phyloP scores from a whole-genome alignment of 305 asterid species.

The Lippia alba region DNA sequence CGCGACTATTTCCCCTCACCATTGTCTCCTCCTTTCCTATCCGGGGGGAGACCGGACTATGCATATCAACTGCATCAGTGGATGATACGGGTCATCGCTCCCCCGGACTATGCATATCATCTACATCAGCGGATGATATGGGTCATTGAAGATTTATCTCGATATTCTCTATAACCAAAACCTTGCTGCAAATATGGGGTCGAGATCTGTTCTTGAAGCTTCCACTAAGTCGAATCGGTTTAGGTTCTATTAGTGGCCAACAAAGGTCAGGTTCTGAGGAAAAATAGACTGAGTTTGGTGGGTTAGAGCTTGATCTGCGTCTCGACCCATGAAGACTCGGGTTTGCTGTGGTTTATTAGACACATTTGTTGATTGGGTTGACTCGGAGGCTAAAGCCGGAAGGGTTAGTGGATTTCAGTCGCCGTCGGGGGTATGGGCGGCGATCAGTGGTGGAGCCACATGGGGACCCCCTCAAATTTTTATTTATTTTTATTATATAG shows the following conservation, averaged over 20 bases:
- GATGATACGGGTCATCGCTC: constrained; percentile 76
- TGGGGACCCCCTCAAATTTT: no score
- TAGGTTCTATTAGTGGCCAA: constrained; percentile 57
- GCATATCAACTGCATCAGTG: constrained; percentile 69
- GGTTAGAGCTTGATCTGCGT: constrained; percentile 67
- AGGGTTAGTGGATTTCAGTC: constrained; percentile 76
- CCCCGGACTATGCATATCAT: constrained; percentile 45
- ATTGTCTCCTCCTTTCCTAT: constrained; percentile 34
- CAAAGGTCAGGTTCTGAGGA: constrained; percentile 58
- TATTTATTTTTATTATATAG: no score
- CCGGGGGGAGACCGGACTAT: constrained; percentile 27
- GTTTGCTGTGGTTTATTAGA: constrained; percentile 79
- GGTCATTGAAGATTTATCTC: constrained; percentile 58
- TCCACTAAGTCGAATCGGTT: constrained; percentile 44
- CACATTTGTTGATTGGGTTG: constrained; percentile 56
- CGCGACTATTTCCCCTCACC: constrained; percentile 70
- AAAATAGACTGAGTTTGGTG: constrained; percentile 69
- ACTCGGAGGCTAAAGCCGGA: constrained; percentile 71
- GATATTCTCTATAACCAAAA: constrained; percentile 44
- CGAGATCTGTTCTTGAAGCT: constrained; percentile 48
- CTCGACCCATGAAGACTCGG: constrained; percentile 80
- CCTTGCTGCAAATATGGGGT: constrained; percentile 11
- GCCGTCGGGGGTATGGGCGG: constrained; percentile 83
- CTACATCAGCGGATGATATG: constrained; percentile 80
- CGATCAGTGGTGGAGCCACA: no score